Conservation (phyloP, 306 rosid species). For the Gleditsia sinensis region DNA sequence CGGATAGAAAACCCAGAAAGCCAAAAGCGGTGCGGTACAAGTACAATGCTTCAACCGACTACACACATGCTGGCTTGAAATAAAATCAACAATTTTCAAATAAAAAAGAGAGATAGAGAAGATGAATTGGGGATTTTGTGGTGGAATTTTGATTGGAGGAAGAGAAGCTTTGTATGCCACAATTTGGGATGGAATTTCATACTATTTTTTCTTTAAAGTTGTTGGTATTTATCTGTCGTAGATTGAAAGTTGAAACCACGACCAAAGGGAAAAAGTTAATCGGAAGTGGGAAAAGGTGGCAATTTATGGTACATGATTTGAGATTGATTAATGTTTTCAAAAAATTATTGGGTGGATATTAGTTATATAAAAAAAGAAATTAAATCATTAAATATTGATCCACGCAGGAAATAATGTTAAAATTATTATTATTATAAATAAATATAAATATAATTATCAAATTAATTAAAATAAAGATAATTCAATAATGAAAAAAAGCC, state of each 20-base stretch:
- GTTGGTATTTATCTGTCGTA: background rate
- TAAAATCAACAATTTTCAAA: background rate
- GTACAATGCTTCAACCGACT: constrained; percentile 23
- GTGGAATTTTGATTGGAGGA: constrained; percentile 28
- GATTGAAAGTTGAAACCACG: background rate
- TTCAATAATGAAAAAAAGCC: too few species aligned
- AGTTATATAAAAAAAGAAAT: too few species aligned
- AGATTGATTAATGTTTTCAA: too few species aligned
- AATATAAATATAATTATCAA: too few species aligned
- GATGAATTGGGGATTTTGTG: constrained; percentile 15
- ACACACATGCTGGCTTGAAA: background rate
- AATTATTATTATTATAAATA: too few species aligned
- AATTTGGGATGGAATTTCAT: constrained; percentile 24
- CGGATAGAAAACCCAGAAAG: constrained; percentile 18
- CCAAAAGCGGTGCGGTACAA: background rate
- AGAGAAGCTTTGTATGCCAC: constrained; percentile 39
- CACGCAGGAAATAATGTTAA: too few species aligned
- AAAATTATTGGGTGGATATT: too few species aligned
- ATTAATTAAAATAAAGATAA: too few species aligned
- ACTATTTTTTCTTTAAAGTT: background rate
- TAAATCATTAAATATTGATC: too few species aligned
- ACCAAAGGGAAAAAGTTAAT: too few species aligned
- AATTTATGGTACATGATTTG: too few species aligned
- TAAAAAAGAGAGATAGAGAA: background rate
- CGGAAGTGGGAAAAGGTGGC: too few species aligned